These are phyloP conservation scores for Anethum foeniculum DNA, from an alignment of 140 eudicot species.

Conservation along the genomic window DNA sequence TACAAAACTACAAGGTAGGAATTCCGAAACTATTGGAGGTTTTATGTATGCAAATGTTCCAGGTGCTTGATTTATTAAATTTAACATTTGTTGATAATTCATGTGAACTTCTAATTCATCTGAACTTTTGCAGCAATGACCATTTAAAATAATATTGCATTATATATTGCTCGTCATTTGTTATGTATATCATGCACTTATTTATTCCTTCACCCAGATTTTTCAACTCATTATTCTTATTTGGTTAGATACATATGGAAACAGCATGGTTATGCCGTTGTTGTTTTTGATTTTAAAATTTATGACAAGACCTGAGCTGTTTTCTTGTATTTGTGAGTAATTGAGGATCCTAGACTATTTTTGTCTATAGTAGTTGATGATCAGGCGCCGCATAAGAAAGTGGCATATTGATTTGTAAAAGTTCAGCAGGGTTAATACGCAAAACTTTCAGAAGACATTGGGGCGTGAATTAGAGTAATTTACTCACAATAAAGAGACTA, in stretches of 20 bases:
- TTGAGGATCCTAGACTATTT: neutral
- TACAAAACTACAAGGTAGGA: conserved; percentile 50
- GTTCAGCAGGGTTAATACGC: neutral
- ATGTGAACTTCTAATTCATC: neutral
- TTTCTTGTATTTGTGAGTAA: neutral
- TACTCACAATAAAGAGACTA: neutral
- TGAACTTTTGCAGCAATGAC: neutral
- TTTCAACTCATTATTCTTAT: neutral
- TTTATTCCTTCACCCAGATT: neutral
- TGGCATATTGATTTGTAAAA: neutral
- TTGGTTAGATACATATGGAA: neutral
- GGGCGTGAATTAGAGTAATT: neutral
- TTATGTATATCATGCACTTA: neutral
- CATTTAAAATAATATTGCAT: neutral
- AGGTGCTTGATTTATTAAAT: neutral
- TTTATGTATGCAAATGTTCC: neutral
- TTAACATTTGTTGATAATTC: too few species aligned
- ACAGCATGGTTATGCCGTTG: neutral
- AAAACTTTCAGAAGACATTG: neutral
- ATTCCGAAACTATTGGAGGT: neutral
- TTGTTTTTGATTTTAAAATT: neutral
- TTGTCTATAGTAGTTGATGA: neutral
- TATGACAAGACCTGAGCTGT: neutral
- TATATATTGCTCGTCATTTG: neutral
- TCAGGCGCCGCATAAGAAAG: neutral